Evolutionary conservation across 169 alveolate genomes (phyloP), one percentile per base, ranked within the genome.

Genomic region (Cryptosporidium xiaoi): DNA sequence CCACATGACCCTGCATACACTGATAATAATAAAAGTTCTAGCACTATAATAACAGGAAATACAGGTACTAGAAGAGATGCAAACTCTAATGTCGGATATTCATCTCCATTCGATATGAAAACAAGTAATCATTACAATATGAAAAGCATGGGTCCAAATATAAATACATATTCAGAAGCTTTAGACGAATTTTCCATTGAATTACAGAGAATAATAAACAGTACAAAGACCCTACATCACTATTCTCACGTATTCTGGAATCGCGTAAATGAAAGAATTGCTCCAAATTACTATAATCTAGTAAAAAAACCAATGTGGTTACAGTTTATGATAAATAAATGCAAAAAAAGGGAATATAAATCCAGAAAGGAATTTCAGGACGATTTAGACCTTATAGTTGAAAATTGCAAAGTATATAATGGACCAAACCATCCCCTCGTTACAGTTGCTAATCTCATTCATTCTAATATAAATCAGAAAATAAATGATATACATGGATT

Each of bases 231-330:
- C 31, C 18, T 84, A 2, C 84, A 82, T 46, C 91, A 67, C 65
- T 62, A 66, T 18, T 82, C 84, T 66, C 93, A 91, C 92, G 95
- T 94, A 1, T 94, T 94, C 66, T 83, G 92, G 84, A 62, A 83
- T 34, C 66, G 96, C 40, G 92, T 94, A 48, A 93, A 94, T 29
- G 97, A 94, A 65, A 84, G 93, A 50, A 90, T 91, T 51, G 97
- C 97, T 15, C 97, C 97, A 4, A 92, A 92, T 62, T 94, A 94
- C 71, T 94, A 93, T 82, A 71, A 85, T 66, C 64, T 94, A 10
- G 94, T 94, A 29, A 82, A 92, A 91, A 68, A 82, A 50, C 97
- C 97, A 56, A 93, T 94, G 95, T 94, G 96, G 94, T 67, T 94
- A 46, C 91, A 93, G 24, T 89, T 91, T 56, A 64, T 94, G 68